Percentiles rank a stretch among this genome's conserved stretches.
Evolutionary conservation across 495 filamentous ascomycete species (phyloP).

Genomic region (Halenospora varia): DNA sequence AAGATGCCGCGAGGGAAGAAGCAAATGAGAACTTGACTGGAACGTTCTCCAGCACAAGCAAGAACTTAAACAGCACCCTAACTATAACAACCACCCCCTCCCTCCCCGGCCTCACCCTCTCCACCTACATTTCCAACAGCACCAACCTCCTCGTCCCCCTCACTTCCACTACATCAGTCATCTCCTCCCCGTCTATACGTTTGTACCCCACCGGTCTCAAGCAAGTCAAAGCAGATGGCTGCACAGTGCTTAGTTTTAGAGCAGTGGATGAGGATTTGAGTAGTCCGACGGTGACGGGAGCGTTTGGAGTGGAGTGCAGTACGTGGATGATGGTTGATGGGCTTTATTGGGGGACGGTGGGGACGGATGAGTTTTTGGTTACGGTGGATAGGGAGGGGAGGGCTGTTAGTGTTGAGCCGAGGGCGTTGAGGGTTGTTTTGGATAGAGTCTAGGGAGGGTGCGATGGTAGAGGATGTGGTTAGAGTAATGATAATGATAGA

Average conservation of each 20-base stretch:
- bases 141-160: constrained; percentile 38
- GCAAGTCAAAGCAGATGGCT: constrained; percentile 26
- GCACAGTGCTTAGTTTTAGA: constrained; percentile 34
- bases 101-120: constrained; percentile 40
- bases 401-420: constrained; percentile 36
- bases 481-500: too few species aligned
- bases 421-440: constrained; percentile 31
- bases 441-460: constrained; percentile 4
- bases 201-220: constrained; percentile 40
- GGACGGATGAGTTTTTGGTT: constrained; percentile 41
- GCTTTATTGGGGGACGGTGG: constrained; percentile 35
- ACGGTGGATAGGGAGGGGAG: constrained; percentile 31
- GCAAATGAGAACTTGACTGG: constrained; percentile 33
- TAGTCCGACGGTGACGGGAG: constrained; percentile 15
- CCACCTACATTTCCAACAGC: constrained; percentile 45
- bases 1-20: constrained; percentile 31
- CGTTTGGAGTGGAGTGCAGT: constrained; percentile 34
- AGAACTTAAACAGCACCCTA: constrained; percentile 29
- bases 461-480: not conserved
- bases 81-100: constrained; percentile 32
- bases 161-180: constrained; percentile 17
- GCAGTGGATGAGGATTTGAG: constrained; percentile 37
- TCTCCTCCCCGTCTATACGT: constrained; percentile 31
- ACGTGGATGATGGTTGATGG: constrained; percentile 44
- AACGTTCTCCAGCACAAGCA: constrained; percentile 28